Conservation (phyloP, 2,329 filamentous ascomycete species). For the Colletotrichum sp. region DNA sequence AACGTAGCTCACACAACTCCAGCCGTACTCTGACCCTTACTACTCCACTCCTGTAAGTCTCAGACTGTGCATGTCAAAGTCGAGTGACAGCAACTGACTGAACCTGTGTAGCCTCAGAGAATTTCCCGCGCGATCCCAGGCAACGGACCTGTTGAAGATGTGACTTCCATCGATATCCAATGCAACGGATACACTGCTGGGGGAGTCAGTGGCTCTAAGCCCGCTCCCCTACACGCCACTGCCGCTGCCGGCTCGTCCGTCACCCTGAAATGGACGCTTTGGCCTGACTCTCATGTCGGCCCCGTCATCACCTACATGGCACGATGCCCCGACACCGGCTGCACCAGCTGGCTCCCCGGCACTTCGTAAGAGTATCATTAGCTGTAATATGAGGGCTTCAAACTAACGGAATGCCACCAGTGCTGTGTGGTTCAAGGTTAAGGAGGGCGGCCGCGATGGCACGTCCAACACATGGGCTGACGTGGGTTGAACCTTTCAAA, state of each 20-base stretch:
- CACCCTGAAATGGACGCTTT: conserved; percentile 59
- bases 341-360: conserved; percentile 53
- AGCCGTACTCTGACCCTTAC: conserved; percentile 28
- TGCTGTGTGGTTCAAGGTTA: conserved; percentile 63
- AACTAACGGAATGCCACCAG: conserved; percentile 16
- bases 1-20: not conserved
- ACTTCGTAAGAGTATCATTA: conserved; percentile 28
- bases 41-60: not conserved
- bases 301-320: conserved; percentile 67
- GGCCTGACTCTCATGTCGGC: conserved; percentile 56
- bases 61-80: not conserved
- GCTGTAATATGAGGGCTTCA: not conserved
- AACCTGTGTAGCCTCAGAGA: conserved; percentile 9
- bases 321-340: conserved; percentile 56
- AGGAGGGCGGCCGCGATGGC: conserved; percentile 53
- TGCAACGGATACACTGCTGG: conserved; percentile 59
- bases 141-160: conserved; percentile 62
- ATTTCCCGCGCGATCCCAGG: conserved; percentile 63
- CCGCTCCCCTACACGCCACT: conserved; percentile 58
- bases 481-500: conserved; percentile 28
- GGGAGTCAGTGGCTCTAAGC: conserved; percentile 51
- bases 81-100: not conserved
- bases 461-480: conserved; percentile 54
- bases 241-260: conserved; percentile 59
- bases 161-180: conserved; percentile 58